phyloP scores from a whole-genome alignment of 1,139 yeast genomes.

The Taiozyma sp. region DNA sequence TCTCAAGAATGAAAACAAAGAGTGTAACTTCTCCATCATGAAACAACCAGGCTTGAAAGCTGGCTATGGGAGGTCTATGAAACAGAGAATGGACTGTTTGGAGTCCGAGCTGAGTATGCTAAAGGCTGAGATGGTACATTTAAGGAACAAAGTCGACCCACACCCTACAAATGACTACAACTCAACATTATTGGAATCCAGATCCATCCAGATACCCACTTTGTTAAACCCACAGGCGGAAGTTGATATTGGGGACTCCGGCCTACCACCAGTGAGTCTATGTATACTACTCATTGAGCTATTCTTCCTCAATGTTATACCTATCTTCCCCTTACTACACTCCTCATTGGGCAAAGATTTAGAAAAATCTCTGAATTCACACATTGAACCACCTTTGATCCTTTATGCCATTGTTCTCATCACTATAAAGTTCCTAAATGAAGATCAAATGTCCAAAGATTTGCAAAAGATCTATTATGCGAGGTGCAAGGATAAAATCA shows the following conservation, averaged over 20 bases:
- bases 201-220: conserved; percentile 12
- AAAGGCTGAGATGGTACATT: conserved; percentile 5
- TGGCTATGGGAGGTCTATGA: conserved; percentile 20
- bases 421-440: conserved; percentile 15
- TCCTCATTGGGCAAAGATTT: conserved; percentile 11
- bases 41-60: conserved; percentile 21
- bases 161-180: neutral
- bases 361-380: conserved; percentile 2
- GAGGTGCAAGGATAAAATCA: conserved; percentile 16
- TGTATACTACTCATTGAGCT: conserved; percentile 13
- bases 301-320: conserved; percentile 14
- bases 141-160: neutral
- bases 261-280: conserved; percentile 12
- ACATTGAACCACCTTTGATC: conserved; percentile 14
- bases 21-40: conserved; percentile 14
- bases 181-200: neutral
- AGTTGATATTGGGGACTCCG: neutral
- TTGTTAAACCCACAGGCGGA: conserved; percentile 11
- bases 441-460: conserved; percentile 11
- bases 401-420: conserved; percentile 15
- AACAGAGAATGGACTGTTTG: conserved; percentile 13
- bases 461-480: conserved; percentile 9
- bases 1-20: conserved; percentile 21
- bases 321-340: conserved; percentile 19
- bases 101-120: conserved; percentile 12